Base-by-base conservation (phyloP, 768 basidiomycete species). In the Russula lepida region DNA sequence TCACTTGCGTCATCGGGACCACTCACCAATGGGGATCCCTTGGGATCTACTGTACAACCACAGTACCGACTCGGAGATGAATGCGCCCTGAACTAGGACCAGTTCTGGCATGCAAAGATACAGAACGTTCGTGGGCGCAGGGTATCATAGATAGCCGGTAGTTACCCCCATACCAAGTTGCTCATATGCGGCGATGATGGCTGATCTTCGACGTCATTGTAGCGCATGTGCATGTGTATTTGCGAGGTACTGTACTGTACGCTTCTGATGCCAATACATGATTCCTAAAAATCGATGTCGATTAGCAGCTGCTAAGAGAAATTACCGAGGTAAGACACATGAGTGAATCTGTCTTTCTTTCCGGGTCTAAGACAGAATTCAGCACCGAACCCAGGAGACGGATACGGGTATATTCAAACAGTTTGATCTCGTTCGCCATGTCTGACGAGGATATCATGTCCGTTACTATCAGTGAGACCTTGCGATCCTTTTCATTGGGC, bases 61-160 rank as follows among this genome's bases (percentile, higher is more conserved):
- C 88, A 23, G 91, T 88, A 72, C 94, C 86, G 62, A n/a, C n/a
- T n/a, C n/a, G n/a, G n/a, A 95, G 81, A 71, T 95, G 92, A 65
- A 93, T 84, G 76, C 89, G 91, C 75, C 94, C 93, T 21, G 88
- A 91, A 12, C 92, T 90, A 50, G 88, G 90, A 12, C 92, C 90
- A 50, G 35, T 37, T 37, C 35, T 35, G 4, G 15, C n/a, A n/a
- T 33, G 33, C 35, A 37, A 17, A 6, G 35, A 37, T 37, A 37
- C 15, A 17, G 17, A 17, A 17, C 15, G 13, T 37, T 37, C 15
- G 35, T 17, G 35, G 35, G 35, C 35, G 15, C 6, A 37, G 35
- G 35, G 35, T 35, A 35, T 35, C 35, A 15, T 35, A 35, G 35
- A 35, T 15, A n/a, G n/a, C n/a, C n/a, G n/a, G n/a, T n/a, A n/a